A percentile compares a stretch with the other conserved stretches of the same genome.
Evolutionary conservation across 768 basidiomycete species (phyloP).

Genomic region (Calocera cornea): DNA sequence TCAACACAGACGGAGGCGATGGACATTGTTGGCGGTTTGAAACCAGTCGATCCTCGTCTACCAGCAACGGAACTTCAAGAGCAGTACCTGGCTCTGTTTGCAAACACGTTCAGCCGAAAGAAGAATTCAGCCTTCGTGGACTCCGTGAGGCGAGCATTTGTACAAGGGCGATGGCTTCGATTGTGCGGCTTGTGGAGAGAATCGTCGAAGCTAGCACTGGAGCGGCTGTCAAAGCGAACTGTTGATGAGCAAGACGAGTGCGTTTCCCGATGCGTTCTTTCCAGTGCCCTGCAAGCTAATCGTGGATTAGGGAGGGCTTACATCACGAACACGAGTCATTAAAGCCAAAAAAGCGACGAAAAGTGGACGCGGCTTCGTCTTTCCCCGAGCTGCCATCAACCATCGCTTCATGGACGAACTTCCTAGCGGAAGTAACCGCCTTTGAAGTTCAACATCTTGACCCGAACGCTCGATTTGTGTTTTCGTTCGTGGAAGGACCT

Average conservation of each 20-base stretch:
- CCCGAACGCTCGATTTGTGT: conserved; percentile 79
- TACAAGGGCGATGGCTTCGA: conserved; percentile 74
- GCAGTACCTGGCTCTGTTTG: conserved; percentile 68
- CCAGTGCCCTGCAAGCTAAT: neutral
- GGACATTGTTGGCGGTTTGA: conserved; percentile 88
- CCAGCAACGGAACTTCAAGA: conserved; percentile 58
- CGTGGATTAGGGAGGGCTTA: conserved; percentile 23
- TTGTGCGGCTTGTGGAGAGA: conserved; percentile 75
- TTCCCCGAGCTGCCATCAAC: conserved; percentile 32
- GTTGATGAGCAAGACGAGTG: neutral
- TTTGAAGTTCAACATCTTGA: conserved; percentile 86
- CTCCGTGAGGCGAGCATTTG: conserved; percentile 66
- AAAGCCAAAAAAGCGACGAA: conserved; percentile 54
- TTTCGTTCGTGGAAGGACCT: conserved; percentile 91
- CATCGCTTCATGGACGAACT: conserved; percentile 43
- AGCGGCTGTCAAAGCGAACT: conserved; percentile 32
- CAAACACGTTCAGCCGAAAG: conserved; percentile 72
- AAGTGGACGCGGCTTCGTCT: conserved; percentile 36
- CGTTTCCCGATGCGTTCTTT: neutral
- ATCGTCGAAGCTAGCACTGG: conserved; percentile 50
- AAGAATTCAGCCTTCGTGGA: conserved; percentile 80
- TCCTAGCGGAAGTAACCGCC: conserved; percentile 52
- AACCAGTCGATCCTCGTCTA: conserved; percentile 80
- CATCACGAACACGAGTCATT: neutral
- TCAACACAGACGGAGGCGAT: conserved; percentile 94